These are phyloP conservation scores for Reticulascus tulasneorum DNA, from an alignment of 2,329 filamentous ascomycete species.

Conservation along the genomic window DNA sequence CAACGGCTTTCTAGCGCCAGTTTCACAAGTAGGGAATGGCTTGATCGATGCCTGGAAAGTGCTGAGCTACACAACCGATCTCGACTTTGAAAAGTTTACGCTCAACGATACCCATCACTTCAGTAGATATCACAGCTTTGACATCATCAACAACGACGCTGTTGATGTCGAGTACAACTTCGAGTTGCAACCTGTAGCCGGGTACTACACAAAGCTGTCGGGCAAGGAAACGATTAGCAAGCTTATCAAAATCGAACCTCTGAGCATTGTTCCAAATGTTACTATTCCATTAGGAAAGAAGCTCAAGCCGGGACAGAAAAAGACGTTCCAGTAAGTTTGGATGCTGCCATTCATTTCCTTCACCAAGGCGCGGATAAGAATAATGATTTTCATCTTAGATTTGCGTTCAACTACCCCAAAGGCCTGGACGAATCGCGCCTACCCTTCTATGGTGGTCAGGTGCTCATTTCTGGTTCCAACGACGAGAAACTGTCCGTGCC, in stretches of 20 bases:
- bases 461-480: slow-evolving; percentile 30
- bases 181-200: slow-evolving; percentile 21
- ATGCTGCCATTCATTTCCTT: background rate
- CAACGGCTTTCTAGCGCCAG: too few relatives aligned
- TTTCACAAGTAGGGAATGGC: background rate
- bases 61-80: background rate
- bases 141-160: slow-evolving; percentile 32
- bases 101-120: background rate
- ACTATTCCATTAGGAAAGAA: background rate
- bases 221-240: too few relatives aligned
- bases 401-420: slow-evolving; percentile 21
- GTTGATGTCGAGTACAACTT: slow-evolving; percentile 29
- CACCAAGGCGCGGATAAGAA: background rate
- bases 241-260: too few relatives aligned
- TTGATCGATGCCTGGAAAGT: background rate
- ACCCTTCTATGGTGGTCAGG: slow-evolving; percentile 30
- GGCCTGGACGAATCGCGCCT: slow-evolving; percentile 16
- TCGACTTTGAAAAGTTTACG: background rate
- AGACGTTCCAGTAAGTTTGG: slow-evolving; percentile 2
- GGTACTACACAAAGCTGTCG: slow-evolving; percentile 3
- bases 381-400: accelerated
- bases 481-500: slow-evolving; percentile 39
- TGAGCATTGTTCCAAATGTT: slow-evolving; percentile 5
- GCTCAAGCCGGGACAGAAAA: slow-evolving; percentile 2
- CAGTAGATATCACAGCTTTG: slow-evolving; percentile 19